A percentile compares a stretch with the other conserved stretches of the same genome.
These are phyloP conservation scores for Blastocrithidia nonstop DNA, from an alignment of 208 protist species.

Conservation along the genomic window DNA sequence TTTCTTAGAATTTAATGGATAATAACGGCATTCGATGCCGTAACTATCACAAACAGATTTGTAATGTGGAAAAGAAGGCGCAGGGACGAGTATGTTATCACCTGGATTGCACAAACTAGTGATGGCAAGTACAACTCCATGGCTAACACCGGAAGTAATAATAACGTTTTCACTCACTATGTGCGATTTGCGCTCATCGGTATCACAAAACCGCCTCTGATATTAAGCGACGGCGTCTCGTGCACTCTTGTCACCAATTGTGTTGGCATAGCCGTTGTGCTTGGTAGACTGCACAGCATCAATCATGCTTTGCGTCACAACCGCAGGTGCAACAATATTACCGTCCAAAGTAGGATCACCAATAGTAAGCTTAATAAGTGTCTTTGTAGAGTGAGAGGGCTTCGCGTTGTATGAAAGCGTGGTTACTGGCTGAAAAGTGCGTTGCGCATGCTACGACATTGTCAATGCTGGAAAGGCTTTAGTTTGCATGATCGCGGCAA, in stretches of 20 bases:
- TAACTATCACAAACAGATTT: constrained; percentile 68
- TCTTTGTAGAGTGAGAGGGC: constrained; percentile 25
- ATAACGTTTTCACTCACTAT: constrained; percentile 53
- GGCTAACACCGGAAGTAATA: constrained; percentile 71
- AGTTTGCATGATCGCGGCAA: too few species aligned
- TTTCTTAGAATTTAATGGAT: constrained; percentile 62
- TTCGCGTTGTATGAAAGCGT: constrained; percentile 75
- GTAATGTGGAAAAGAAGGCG: constrained; percentile 90
- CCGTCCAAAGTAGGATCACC: constrained; percentile 60
- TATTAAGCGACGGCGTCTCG: constrained; percentile 41
- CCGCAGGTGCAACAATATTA: constrained; percentile 31
- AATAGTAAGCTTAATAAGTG: constrained; percentile 34
- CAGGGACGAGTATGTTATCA: constrained; percentile 85
- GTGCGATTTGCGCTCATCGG: constrained; percentile 11
- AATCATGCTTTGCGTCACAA: constrained; percentile 29
- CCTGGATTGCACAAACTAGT: constrained; percentile 56
- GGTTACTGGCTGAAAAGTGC: constrained; percentile 70
- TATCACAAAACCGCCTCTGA: constrained; percentile 19
- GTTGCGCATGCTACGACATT: constrained; percentile 17
- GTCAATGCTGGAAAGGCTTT: too few species aligned
- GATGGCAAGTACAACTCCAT: constrained; percentile 81
- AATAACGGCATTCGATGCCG: constrained; percentile 62
- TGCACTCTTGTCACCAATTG: constrained; percentile 26
- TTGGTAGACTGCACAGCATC: constrained; percentile 24
- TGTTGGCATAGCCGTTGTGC: constrained; percentile 67